phyloP scores from a whole-genome alignment of 352 stramenopile species.

The Globisporangium irregulare region DNA sequence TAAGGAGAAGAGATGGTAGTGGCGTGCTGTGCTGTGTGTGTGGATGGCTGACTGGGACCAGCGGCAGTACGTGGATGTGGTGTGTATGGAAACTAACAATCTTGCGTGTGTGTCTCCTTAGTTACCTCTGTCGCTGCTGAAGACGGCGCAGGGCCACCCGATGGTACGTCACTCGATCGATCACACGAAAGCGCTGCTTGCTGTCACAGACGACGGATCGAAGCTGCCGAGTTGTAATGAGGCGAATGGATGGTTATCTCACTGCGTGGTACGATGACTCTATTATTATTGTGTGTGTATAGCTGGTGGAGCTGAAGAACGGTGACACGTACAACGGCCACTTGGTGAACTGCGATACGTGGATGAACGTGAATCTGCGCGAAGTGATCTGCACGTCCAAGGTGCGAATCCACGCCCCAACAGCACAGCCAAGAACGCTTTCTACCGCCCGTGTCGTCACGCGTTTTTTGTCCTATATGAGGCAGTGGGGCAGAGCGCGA shows the following conservation, averaged over 20 bases:
- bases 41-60: neutral
- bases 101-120: constrained; percentile 29
- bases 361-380: constrained; percentile 99
- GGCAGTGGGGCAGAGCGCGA: too few relatives aligned
- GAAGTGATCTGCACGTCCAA: constrained; percentile 99
- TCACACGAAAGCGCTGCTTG: neutral
- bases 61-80: neutral
- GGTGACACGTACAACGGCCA: constrained; percentile 98
- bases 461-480: too few relatives aligned
- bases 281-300: neutral
- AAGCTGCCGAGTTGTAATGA: neutral
- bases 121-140: constrained; percentile 96
- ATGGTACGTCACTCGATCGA: constrained; percentile 61
- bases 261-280: constrained; percentile 7
- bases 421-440: neutral
- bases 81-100: neutral
- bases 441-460: too few relatives aligned
- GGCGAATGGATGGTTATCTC: neutral
- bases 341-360: constrained; percentile 97
- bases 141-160: constrained; percentile 93
- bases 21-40: neutral
- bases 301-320: constrained; percentile 99
- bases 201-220: neutral
- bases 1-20: neutral
- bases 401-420: constrained; percentile 26